Evolutionary conservation across 2,329 filamentous ascomycete species (phyloP), one percentile per base, ranked within the genome.

Genomic region (Bipolaris oryzae): DNA sequence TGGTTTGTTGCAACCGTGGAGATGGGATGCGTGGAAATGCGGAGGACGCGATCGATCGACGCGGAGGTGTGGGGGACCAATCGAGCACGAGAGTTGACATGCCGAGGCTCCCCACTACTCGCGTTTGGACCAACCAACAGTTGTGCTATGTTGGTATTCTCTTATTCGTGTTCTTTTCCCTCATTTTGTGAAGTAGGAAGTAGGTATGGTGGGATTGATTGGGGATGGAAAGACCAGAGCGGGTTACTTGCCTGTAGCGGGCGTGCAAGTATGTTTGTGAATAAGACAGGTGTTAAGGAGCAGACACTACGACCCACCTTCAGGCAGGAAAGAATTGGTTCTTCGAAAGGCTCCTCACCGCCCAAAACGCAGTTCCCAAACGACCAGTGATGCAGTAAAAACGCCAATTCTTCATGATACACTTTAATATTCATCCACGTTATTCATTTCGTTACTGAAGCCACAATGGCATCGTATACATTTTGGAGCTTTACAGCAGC

Each of bases 291-390:
- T 41, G 43, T 20, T 37, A 37, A 5, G 23, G 11, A 41, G 31
- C 39, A 39, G 28, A n/a, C n/a, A 16, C 11, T 25, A 43, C 50
- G 50, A 41, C 51, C 52, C 55, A 47, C 55, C 23, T 39, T 42
- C 31, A 45, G 39, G 46, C 46, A 55, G 35, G 46, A 47, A 55
- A 20, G n/a, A 55, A 31, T 21, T 31, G 28, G 28, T 10, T 42
- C 42, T 51, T 46, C 45, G 33, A 33, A 45, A 28, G 33, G 18
- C 28, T 52, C 53, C 44, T 45, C 57, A 53, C 55, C 55, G 44
- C 44, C 42, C 23, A 31, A 13, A 31, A 47, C 31, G 20, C 23
- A 47, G 45, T 50, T 31, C 25, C 28, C 51, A 15, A 57, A 51
- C 53, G 35, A 13, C 34, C 41, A 33, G 37, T 53, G 16, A 55